A percentile compares a stretch with the other conserved stretches of the same genome.
These are phyloP conservation scores for Inosperma sp. DNA, from an alignment of 768 basidiomycete genomes.

Conservation along the genomic window DNA sequence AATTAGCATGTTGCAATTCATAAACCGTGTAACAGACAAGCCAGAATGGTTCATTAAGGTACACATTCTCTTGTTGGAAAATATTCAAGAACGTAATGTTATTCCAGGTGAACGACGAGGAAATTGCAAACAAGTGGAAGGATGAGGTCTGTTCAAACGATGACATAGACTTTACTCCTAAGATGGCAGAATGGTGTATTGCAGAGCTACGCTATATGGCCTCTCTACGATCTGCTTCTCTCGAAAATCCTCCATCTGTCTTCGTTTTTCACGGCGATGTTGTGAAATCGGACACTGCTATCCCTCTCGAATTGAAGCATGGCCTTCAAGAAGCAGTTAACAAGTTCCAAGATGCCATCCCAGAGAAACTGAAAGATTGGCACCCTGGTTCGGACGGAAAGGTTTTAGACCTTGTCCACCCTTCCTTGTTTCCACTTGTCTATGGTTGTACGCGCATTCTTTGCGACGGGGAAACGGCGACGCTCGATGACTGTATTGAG, in stretches of 20 bases:
- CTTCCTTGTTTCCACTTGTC: constrained; percentile 44
- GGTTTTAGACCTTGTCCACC: too few species aligned
- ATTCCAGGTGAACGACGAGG: constrained; percentile 18
- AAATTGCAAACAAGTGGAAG: constrained; percentile 24
- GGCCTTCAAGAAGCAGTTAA: constrained; percentile 23
- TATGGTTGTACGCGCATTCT: constrained; percentile 36
- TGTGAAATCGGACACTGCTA: constrained; percentile 31
- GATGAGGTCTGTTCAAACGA: constrained; percentile 19
- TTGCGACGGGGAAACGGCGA: too few species aligned
- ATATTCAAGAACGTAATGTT: not conserved
- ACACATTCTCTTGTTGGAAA: not conserved
- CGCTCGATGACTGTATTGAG: constrained; percentile 20
- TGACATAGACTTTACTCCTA: constrained; percentile 25
- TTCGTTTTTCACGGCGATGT: too few species aligned
- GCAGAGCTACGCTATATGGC: constrained; percentile 25
- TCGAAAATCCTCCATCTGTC: constrained; percentile 11
- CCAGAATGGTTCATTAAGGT: constrained; percentile 31
- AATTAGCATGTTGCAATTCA: constrained; percentile 31
- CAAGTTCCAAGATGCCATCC: constrained; percentile 32
- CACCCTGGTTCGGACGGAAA: constrained; percentile 40
- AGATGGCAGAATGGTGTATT: too few species aligned
- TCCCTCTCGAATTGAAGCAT: constrained; percentile 22
- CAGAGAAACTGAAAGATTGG: constrained; percentile 38
- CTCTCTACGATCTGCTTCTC: constrained; percentile 1
- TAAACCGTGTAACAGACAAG: constrained; percentile 35